Evolutionary conservation across 345 rosid species (phyloP), one percentile per base, ranked within the genome.

Genomic region (Psidium guajava): DNA sequence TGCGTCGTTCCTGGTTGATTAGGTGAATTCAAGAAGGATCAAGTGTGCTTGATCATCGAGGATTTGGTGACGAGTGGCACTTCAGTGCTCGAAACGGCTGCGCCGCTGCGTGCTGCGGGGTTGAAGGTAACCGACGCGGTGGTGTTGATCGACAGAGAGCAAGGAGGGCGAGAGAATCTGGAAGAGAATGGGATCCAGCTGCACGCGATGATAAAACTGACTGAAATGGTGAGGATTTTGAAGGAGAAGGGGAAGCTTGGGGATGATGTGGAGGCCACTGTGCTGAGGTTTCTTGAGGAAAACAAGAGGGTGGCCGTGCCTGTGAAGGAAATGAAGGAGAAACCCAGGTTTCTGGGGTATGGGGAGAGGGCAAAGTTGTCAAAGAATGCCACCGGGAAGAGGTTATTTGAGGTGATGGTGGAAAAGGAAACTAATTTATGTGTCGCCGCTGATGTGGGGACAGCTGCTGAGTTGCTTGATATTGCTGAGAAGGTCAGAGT

Each of bases 381-480:
- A 0, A 96, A 90, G 95, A 97, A 96, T 89, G 92, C 93, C 5
- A 90, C 91, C 4, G 99, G 98, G 85, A 97, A 91, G 90, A 95
- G 90, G 87, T 85, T 95, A 58, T 97, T 92, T 90, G 98, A 95
- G 85, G 87, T 96, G 58, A 97, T 97, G 99, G 88, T 92, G 85
- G 89, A 91, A 93, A 97, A 97, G 85, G 92, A 96, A 90, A 96
- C 94, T 28, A 96, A 96, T 91, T 92, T 97, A 52, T 97, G 99
- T 83, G 89, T 97, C 84, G 99, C 99, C 55, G 99, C 98, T 44
- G 99, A 97, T 88, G 99, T 97, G 83, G 96, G 95, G 25, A 95
- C 98, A 52, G 98, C 98, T 6, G 92, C 93, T 28, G 98, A 97
- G 87, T 91, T 97, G 93, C 98, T 97, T 59, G 93, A 92, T 6